phyloP scores from a whole-genome alignment of 208 protist genomes.

The Trichomonas gallinae region DNA sequence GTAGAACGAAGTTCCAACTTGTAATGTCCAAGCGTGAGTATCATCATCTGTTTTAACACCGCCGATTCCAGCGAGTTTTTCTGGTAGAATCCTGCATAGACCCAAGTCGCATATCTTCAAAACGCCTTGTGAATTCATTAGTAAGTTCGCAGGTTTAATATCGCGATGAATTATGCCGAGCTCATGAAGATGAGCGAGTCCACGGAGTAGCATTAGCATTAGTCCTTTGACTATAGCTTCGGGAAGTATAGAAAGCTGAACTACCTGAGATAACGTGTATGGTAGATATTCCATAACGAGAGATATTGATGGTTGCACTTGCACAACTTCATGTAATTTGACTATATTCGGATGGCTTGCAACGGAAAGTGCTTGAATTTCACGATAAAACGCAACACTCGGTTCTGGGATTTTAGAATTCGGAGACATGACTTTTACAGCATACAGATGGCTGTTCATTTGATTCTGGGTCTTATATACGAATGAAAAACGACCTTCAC shows the following conservation, averaged over 20 bases:
- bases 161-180: background rate
- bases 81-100: background rate
- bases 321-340: background rate
- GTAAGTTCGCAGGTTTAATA: background rate
- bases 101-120: background rate
- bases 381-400: background rate
- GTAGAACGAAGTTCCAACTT: slow-evolving; percentile 75
- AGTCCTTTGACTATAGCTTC: background rate
- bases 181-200: background rate
- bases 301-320: background rate
- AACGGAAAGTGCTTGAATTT: slow-evolving; percentile 14
- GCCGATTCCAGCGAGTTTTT: background rate
- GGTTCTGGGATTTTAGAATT: slow-evolving; percentile 22
- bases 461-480: background rate
- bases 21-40: background rate
- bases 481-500: slow-evolving; percentile 2
- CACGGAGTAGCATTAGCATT: background rate
- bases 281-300: slow-evolving; percentile 23
- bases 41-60: background rate
- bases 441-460: background rate
- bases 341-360: background rate
- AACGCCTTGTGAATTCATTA: background rate
- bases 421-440: slow-evolving; percentile 12
- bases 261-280: background rate
- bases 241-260: background rate